These are phyloP conservation scores for Penicillium glabrum DNA, from an alignment of 2,329 filamentous ascomycete genomes.

Conservation along the genomic window DNA sequence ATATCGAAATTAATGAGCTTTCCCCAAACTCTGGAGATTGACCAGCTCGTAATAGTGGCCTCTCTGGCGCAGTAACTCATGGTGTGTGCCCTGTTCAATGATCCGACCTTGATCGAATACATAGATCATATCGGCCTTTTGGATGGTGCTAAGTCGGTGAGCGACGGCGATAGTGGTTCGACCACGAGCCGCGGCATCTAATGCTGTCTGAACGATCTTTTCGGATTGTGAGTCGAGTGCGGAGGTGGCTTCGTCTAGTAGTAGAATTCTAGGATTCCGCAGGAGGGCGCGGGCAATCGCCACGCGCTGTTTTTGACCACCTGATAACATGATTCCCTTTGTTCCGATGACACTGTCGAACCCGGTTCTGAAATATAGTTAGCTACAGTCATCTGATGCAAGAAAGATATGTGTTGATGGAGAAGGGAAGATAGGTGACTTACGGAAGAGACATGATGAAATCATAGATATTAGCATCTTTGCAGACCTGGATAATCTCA, in stretches of 20 bases:
- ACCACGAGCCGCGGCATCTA: constrained; percentile 79
- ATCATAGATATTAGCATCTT: constrained; percentile 89
- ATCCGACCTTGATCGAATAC: constrained; percentile 91
- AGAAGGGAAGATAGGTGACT: constrained; percentile 25
- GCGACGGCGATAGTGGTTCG: constrained; percentile 93
- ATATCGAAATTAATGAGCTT: constrained; percentile 37
- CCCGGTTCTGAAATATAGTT: constrained; percentile 56
- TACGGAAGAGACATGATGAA: constrained; percentile 80
- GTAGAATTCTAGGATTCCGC: constrained; percentile 80
- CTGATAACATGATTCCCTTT: constrained; percentile 83
- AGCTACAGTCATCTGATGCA: no score
- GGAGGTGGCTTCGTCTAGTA: constrained; percentile 73
- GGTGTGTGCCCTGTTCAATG: constrained; percentile 79
- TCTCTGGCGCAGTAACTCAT: constrained; percentile 66
- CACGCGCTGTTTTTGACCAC: constrained; percentile 92
- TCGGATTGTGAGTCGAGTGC: constrained; percentile 53
- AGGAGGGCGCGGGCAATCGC: constrained; percentile 90
- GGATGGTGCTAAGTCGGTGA: constrained; percentile 87
- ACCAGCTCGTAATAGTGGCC: constrained; percentile 78
- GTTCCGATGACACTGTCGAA: constrained; percentile 83
- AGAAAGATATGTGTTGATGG: no score
- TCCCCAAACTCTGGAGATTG: constrained; percentile 74
- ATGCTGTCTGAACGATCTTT: constrained; percentile 63
- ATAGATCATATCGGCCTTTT: constrained; percentile 91
- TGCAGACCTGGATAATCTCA: constrained; percentile 76